phyloP scores from a whole-genome alignment of 306 rosid species.

The Castanopsis chinensis region DNA sequence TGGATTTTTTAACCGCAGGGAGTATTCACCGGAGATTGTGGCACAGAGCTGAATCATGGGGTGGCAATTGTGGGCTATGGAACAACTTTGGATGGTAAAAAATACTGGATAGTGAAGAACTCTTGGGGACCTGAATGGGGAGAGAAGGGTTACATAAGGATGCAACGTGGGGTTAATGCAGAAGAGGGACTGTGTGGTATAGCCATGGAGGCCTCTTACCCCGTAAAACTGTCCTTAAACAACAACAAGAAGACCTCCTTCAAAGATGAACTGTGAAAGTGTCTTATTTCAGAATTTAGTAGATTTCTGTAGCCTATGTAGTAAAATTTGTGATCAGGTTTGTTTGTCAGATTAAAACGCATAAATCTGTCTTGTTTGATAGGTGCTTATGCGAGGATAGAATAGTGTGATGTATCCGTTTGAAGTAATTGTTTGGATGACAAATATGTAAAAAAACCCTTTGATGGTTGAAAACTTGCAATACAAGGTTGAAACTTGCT shows the following conservation, averaged over 20 bases:
- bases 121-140: constrained; percentile 36
- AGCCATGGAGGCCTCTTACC: constrained; percentile 36
- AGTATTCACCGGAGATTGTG: constrained; percentile 27
- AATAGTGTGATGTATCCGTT: not conserved
- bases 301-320: not conserved
- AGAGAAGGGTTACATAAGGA: constrained; percentile 26
- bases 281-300: not conserved
- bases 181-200: constrained; percentile 40
- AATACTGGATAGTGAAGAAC: constrained; percentile 36
- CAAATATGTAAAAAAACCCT: not conserved
- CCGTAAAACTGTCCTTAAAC: constrained; percentile 22
- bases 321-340: not conserved
- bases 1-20: not conserved
- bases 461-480: not conserved
- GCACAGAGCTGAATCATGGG: constrained; percentile 38
- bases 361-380: not conserved
- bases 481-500: not conserved
- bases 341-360: not conserved
- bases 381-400: not conserved
- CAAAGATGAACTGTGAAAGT: constrained; percentile 19
- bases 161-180: constrained; percentile 24
- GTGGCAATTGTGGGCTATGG: constrained; percentile 37
- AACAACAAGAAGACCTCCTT: not conserved
- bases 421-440: not conserved
- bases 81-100: constrained; percentile 17